Conservation (phyloP, 768 basidiomycete genomes). For the Suillus variegatus region DNA sequence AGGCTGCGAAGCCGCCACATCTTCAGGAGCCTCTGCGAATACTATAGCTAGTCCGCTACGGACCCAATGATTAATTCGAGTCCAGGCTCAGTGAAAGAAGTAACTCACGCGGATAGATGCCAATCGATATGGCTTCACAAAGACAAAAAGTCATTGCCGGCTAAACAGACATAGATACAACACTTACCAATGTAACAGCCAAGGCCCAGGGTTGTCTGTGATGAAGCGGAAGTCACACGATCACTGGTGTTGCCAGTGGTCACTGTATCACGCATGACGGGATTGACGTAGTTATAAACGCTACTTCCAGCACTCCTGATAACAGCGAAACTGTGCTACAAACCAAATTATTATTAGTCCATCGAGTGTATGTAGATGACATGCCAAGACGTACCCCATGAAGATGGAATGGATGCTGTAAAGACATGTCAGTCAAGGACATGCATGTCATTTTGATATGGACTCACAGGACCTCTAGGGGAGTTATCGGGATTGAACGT, state of each 20-base stretch:
- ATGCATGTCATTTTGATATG: too few relatives aligned
- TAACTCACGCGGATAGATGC: neutral
- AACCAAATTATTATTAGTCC: neutral
- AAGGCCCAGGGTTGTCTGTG: neutral
- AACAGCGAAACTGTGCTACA: neutral
- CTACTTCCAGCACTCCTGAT: neutral
- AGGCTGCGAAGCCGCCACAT: neutral
- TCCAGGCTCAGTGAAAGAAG: neutral
- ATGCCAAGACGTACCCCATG: slow-evolving; percentile 8
- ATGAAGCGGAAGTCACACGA: neutral
- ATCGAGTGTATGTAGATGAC: neutral
- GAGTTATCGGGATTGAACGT: too few relatives aligned
- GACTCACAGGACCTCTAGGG: too few relatives aligned
- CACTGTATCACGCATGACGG: neutral
- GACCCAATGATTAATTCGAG: neutral
- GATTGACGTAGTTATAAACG: neutral
- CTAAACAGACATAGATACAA: neutral
- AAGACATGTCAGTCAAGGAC: too few relatives aligned
- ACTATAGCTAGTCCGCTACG: neutral
- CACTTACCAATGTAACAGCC: neutral
- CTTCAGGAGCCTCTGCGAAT: neutral
- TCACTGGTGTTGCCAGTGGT: neutral
- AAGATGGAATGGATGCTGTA: too few relatives aligned
- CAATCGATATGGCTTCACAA: neutral
- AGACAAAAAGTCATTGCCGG: neutral